Evolutionary conservation across 148 eudicot species (phyloP).

Genomic region (Nyssa sinensis): DNA sequence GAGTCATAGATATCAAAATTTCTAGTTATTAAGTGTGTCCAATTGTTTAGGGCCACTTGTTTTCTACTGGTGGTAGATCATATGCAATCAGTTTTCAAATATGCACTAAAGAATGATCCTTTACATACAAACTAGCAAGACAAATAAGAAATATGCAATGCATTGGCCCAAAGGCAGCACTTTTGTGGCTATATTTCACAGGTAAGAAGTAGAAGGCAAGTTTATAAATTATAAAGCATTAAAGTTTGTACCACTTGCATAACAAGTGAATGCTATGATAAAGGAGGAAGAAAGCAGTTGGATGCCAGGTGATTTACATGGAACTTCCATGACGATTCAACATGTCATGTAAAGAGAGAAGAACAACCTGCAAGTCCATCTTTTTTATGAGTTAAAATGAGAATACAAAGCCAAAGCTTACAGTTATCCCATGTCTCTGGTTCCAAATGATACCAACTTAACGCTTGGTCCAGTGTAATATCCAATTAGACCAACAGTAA

Average conservation of each 20-base stretch:
- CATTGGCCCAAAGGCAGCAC: background rate
- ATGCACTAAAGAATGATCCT: background rate
- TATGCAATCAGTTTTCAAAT: background rate
- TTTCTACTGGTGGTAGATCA: background rate
- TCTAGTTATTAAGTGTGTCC: background rate
- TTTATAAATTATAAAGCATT: background rate
- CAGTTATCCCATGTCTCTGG: too few relatives aligned
- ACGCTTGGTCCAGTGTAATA: too few relatives aligned
- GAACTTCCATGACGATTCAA: background rate
- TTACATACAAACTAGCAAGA: background rate
- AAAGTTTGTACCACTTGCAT: background rate
- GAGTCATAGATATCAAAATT: background rate
- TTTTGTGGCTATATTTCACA: background rate
- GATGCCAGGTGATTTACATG: too few relatives aligned
- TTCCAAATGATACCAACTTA: too few relatives aligned
- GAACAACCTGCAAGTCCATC: too few relatives aligned
- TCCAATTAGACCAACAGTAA: too few relatives aligned
- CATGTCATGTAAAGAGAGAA: background rate
- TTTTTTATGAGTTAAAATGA: too few relatives aligned
- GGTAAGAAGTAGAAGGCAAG: background rate
- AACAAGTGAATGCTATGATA: background rate
- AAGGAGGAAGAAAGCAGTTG: background rate
- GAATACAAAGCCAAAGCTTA: too few relatives aligned
- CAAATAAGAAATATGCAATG: background rate
- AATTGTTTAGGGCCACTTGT: conserved; percentile 17